phyloP scores from a whole-genome alignment of 2,329 filamentous ascomycete genomes.

The Septoria linicola region DNA sequence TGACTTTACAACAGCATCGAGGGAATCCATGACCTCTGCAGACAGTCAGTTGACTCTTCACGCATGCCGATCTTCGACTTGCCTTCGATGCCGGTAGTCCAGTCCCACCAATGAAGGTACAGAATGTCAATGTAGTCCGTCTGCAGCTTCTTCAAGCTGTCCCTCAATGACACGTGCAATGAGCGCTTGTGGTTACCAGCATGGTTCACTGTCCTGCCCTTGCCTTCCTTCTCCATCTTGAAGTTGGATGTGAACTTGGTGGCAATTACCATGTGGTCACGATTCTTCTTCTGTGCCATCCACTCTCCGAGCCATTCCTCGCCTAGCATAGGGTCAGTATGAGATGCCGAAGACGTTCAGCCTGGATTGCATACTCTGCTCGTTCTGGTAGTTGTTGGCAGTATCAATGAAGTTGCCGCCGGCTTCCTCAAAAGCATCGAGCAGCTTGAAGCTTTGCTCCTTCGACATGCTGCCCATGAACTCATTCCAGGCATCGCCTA shows the following conservation, averaged over 20 bases:
- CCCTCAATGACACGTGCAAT: conserved; percentile 51
- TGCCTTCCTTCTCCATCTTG: conserved; percentile 28
- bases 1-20: conserved; percentile 43
- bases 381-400: conserved; percentile 43
- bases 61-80: neutral
- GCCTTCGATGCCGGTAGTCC: conserved; percentile 41
- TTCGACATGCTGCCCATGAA: conserved; percentile 66
- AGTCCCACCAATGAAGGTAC: conserved; percentile 43
- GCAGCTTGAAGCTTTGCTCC: conserved; percentile 59
- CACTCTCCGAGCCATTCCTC: conserved; percentile 48
- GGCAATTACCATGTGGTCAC: conserved; percentile 42
- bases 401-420: conserved; percentile 39
- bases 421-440: conserved; percentile 38
- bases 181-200: conserved; percentile 63
- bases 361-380: conserved; percentile 35
- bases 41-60: neutral
- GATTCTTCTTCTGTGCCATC: conserved; percentile 41
- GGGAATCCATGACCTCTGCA: conserved; percentile 45
- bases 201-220: conserved; percentile 61
- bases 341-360: too few species aligned
- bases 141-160: conserved; percentile 53
- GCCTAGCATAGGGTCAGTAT: too few species aligned
- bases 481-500: conserved; percentile 50
- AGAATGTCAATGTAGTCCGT: conserved; percentile 67
- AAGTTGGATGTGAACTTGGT: conserved; percentile 43